Conservation (phyloP, 805 yeast species). For the Schwanniomyces occidentalis region DNA sequence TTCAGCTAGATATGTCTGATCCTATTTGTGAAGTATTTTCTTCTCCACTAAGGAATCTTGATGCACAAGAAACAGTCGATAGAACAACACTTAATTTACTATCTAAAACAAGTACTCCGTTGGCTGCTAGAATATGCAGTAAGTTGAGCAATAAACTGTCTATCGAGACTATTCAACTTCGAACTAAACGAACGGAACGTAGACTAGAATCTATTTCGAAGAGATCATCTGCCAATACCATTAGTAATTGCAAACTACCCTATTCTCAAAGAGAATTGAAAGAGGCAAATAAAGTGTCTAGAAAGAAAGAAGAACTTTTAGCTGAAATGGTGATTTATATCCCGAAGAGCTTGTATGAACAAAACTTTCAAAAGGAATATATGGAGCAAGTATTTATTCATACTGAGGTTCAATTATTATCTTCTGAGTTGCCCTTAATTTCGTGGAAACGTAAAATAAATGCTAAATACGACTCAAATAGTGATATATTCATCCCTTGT, state of each 20-base stretch:
- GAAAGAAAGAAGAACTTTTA: slow-evolving; percentile 52
- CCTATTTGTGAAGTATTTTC: slow-evolving; percentile 5
- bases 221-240: slow-evolving; percentile 1
- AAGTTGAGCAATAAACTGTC: no score
- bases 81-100: neutral
- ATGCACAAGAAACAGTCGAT: neutral
- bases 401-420: slow-evolving; percentile 23
- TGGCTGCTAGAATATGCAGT: no score
- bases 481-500: slow-evolving; percentile 59
- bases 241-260: slow-evolving; percentile 4
- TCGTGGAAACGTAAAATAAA: slow-evolving; percentile 52
- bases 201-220: neutral
- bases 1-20: no score
- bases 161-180: no score
- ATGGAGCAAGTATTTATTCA: slow-evolving; percentile 15
- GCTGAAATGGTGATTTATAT: slow-evolving; percentile 50
- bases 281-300: slow-evolving; percentile 33
- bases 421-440: slow-evolving; percentile 42
- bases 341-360: slow-evolving; percentile 27
- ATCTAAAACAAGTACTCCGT: no score
- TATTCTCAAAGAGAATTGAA: slow-evolving; percentile 31
- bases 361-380: slow-evolving; percentile 25
- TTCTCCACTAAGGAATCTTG: slow-evolving; percentile 4
- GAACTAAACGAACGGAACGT: no score
- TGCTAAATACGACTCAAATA: slow-evolving; percentile 47